Conservation (phyloP, 805 yeast species). For the Blastobotrys robertii region DNA sequence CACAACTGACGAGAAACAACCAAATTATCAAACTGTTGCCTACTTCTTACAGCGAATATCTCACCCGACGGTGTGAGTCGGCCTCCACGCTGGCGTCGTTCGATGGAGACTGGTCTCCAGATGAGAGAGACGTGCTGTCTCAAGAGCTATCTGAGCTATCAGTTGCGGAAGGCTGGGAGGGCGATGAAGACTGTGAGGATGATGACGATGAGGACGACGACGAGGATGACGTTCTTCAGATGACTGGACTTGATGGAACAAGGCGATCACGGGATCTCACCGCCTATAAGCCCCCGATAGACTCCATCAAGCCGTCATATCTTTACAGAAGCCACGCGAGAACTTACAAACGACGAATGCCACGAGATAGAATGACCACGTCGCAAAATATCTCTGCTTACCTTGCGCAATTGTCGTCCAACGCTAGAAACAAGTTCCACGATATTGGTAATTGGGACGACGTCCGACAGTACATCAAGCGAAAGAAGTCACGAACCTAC, state of each 20-base stretch:
- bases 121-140: not conserved
- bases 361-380: slow-evolving; percentile 1
- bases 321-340: not conserved
- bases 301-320: too few species aligned
- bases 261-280: not conserved
- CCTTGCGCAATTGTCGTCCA: slow-evolving; percentile 10
- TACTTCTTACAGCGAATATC: slow-evolving; percentile 10
- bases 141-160: not conserved
- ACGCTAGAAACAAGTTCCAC: slow-evolving; percentile 13
- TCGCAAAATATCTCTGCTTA: slow-evolving; percentile 14
- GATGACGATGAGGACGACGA: slow-evolving; percentile 14
- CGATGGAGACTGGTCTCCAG: not conserved
- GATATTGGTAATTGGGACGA: slow-evolving; percentile 17
- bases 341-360: not conserved
- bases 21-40: too few species aligned
- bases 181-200: slow-evolving; percentile 18
- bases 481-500: slow-evolving; percentile 2
- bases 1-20: too few species aligned
- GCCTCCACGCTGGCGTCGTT: slow-evolving; percentile 32
- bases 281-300: not conserved
- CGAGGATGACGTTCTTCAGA: slow-evolving; percentile 17
- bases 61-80: slow-evolving; percentile 16
- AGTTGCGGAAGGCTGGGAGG: too few species aligned
- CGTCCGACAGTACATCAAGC: slow-evolving; percentile 10
- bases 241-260: not conserved